These are phyloP conservation scores for Andrographis paniculata DNA, from an alignment of 305 asterid genomes.

Conservation along the genomic window DNA sequence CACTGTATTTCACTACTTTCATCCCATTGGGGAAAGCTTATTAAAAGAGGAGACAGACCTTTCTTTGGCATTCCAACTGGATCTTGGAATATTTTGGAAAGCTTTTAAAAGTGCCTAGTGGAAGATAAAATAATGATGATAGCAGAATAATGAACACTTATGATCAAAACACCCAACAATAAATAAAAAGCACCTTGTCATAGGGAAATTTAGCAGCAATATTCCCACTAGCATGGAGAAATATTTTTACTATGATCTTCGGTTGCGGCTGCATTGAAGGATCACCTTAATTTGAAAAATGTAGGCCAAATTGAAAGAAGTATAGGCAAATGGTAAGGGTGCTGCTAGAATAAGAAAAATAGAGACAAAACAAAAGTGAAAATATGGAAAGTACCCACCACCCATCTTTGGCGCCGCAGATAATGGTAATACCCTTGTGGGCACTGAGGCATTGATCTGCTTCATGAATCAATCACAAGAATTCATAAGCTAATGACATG, in stretches of 20 bases:
- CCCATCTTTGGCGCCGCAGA: slow-evolving; percentile 28
- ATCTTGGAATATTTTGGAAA: slow-evolving; percentile 59
- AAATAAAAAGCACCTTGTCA: slow-evolving; percentile 39
- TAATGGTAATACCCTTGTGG: slow-evolving; percentile 29
- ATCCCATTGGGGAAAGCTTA: slow-evolving; percentile 12
- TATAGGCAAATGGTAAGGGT: slow-evolving; percentile 5
- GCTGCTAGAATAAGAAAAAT: slow-evolving; percentile 3
- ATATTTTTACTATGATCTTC: slow-evolving; percentile 47
- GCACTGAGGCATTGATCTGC: slow-evolving; percentile 35
- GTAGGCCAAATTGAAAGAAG: slow-evolving; percentile 8
- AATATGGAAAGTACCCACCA: slow-evolving; percentile 42
- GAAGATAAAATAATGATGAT: slow-evolving; percentile 19
- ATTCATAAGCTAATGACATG: slow-evolving; percentile 15
- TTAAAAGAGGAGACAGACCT: slow-evolving; percentile 36
- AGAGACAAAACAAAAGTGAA: slow-evolving; percentile 8
- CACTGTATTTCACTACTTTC: neutral
- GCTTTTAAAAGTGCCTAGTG: slow-evolving; percentile 58
- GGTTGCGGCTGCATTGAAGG: slow-evolving; percentile 36
- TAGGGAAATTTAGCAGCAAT: slow-evolving; percentile 79
- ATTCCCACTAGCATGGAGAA: slow-evolving; percentile 69
- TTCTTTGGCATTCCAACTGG: slow-evolving; percentile 82
- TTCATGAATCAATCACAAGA: slow-evolving; percentile 15
- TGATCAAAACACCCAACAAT: slow-evolving; percentile 7
- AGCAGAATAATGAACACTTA: slow-evolving; percentile 10
- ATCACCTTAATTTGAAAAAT: slow-evolving; percentile 28